Evolutionary conservation across 148 eudicot species (phyloP), one percentile per base, ranked within the genome.

Genomic region (Oxyria digyna): DNA sequence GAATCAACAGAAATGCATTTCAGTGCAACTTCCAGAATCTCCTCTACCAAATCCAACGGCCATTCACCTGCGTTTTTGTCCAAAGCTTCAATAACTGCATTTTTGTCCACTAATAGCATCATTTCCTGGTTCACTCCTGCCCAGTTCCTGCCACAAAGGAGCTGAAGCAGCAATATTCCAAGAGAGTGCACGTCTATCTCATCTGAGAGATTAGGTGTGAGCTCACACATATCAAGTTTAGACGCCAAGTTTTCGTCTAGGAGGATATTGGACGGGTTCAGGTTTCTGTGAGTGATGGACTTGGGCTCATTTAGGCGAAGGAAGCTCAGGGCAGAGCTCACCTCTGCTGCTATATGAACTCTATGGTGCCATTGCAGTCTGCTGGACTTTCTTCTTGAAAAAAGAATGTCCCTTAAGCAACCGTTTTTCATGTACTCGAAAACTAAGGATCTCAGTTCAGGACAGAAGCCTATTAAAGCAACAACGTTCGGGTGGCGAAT

Each of bases 391-490:
- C 76, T 63, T 32, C 74, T 76, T 11, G 85, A 76, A 72, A 84
- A 88, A 18, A 91, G 35, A 66, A 73, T 76, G 74, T 90, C 86
- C 62, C 87, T 74, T 41, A 90, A 69, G 82, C 89, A 78, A 45
- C 93, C 89, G 26, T 85, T 85, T 69, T 82, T 87, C 87, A 84
- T 81, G 77, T 84, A 86, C 68, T 90, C 94, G 3, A 81, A 91
- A 15, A 86, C 84, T 7, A 91, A 71, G 76, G 91, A 91, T 64
- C 69, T 81, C 67, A 80, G 84, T 42, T 86, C 84, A 0, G 80
- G 62, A 82, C 97, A 88, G 77, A 81, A 86, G 52, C 97, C 97
- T 1, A 86, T 74, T 68, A 88, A 55, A 0, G 85, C 69, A 6
- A 80, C 74, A 37, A 91, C 62, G 63, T 83, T 73, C 11, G 87